Percentiles rank a stretch among this genome's conserved stretches.
phyloP scores from a whole-genome alignment of 2,329 filamentous ascomycete genomes.

The Kalmusia sp. region DNA sequence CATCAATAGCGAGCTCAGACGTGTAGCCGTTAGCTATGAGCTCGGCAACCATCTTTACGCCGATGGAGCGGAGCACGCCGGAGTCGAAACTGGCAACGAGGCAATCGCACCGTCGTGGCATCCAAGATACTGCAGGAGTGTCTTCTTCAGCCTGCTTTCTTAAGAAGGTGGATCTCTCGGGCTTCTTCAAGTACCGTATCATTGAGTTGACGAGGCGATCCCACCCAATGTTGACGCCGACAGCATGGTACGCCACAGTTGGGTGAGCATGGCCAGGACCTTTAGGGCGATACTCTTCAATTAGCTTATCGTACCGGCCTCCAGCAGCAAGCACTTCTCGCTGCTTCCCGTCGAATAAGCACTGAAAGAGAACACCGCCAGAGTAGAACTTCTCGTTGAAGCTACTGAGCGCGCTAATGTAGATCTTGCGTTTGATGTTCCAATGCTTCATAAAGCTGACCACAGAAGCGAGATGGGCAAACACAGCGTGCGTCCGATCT shows the following conservation, averaged over 20 bases:
- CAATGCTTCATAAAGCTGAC: slow-evolving; percentile 78
- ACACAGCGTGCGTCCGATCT: slow-evolving; percentile 60
- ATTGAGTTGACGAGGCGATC: slow-evolving; percentile 76
- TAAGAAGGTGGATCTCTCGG: slow-evolving; percentile 60
- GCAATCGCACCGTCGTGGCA: slow-evolving; percentile 74
- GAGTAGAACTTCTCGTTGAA: slow-evolving; percentile 91
- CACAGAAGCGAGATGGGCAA: slow-evolving; percentile 82
- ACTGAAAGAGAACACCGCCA: slow-evolving; percentile 83
- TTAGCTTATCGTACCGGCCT: slow-evolving; percentile 88
- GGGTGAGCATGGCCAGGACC: slow-evolving; percentile 62
- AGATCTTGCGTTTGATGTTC: slow-evolving; percentile 77
- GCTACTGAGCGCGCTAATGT: slow-evolving; percentile 83
- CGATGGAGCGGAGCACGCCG: slow-evolving; percentile 74
- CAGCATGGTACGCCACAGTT: slow-evolving; percentile 69
- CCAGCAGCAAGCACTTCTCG: slow-evolving; percentile 89
- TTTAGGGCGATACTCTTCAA: slow-evolving; percentile 80
- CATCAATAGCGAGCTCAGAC: slow-evolving; percentile 84
- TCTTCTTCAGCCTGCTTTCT: slow-evolving; percentile 73
- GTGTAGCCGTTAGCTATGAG: slow-evolving; percentile 87
- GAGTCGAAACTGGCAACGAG: slow-evolving; percentile 88
- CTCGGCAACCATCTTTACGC: slow-evolving; percentile 77
- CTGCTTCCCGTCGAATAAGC: slow-evolving; percentile 83
- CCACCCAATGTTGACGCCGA: slow-evolving; percentile 91
- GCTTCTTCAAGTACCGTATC: slow-evolving; percentile 57
- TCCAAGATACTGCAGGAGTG: slow-evolving; percentile 45